phyloP scores from a whole-genome alignment of 108 stramenopile genomes.

The Stephanodiscus triporus region DNA sequence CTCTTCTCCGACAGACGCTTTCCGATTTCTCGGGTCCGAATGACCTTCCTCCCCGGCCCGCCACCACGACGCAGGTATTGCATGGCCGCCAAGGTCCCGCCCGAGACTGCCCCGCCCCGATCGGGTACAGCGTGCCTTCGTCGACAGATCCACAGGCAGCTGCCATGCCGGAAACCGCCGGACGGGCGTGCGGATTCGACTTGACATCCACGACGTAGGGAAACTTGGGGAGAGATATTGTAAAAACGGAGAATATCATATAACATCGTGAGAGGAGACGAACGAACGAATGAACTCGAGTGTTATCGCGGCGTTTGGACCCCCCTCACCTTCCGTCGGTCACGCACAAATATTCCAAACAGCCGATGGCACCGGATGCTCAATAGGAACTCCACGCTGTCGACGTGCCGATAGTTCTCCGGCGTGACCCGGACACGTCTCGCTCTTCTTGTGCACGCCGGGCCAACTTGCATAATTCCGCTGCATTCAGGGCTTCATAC shows the following conservation, averaged over 20 bases:
- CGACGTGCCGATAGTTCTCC: no score
- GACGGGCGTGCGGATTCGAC: background rate
- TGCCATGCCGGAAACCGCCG: conserved; percentile 43
- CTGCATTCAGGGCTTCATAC: conserved; percentile 82
- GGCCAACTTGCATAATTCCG: conserved; percentile 74
- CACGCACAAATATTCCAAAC: conserved; percentile 56
- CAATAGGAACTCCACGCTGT: no score
- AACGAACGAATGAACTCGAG: background rate
- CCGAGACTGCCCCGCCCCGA: conserved; percentile 88
- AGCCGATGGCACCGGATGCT: conserved; percentile 48
- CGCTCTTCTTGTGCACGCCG: conserved; percentile 48
- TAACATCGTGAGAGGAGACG: background rate
- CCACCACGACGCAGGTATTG: conserved; percentile 43
- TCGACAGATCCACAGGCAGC: conserved; percentile 50
- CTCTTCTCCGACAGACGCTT: conserved; percentile 3
- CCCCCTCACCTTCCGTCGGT: conserved; percentile 28
- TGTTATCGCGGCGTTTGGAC: no score
- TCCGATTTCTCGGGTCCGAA: conserved; percentile 37
- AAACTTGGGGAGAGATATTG: conserved; percentile 26
- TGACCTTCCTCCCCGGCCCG: conserved; percentile 15
- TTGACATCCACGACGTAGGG: conserved; percentile 57
- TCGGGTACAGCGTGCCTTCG: conserved; percentile 64
- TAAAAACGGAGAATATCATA: no score
- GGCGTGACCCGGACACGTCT: conserved; percentile 58
- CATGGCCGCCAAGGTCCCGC: conserved; percentile 84